These are phyloP conservation scores for Endothia cerciana DNA, from an alignment of 2,329 filamentous ascomycete genomes.

Conservation along the genomic window DNA sequence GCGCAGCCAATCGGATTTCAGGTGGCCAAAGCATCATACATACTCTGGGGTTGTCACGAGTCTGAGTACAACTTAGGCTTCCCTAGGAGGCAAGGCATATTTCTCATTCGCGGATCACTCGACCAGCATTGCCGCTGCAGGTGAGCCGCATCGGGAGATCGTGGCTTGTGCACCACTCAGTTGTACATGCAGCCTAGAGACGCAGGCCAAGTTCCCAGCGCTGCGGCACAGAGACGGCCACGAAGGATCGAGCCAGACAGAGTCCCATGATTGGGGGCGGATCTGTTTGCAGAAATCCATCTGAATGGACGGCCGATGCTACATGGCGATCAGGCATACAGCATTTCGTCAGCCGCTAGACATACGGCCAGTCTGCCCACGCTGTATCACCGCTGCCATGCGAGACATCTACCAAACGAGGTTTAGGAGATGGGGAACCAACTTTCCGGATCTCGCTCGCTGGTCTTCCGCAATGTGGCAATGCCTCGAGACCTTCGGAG, in stretches of 20 bases:
- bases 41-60: not conserved
- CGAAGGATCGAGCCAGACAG: not conserved
- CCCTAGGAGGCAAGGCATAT: not conserved
- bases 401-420: not conserved
- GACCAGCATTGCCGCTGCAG: not conserved
- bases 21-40: not conserved
- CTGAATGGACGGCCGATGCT: not conserved
- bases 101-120: not conserved
- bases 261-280: not conserved
- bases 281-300: constrained; percentile 5
- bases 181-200: not conserved
- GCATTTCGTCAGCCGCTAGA: not conserved
- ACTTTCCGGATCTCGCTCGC: not conserved
- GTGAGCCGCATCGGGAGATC: not conserved
- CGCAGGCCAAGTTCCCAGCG: not conserved
- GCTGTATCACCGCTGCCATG: not conserved
- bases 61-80: not conserved
- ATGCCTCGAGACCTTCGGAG: not conserved
- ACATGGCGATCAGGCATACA: constrained; percentile 1
- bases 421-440: not conserved
- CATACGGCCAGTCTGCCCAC: not conserved
- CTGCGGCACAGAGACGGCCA: not conserved
- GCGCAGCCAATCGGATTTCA: not conserved
- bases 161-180: not conserved
- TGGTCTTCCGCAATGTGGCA: not conserved